Evolutionary conservation across 2,329 filamentous ascomycete species (phyloP).

Genomic region (Fusarium falciforme): DNA sequence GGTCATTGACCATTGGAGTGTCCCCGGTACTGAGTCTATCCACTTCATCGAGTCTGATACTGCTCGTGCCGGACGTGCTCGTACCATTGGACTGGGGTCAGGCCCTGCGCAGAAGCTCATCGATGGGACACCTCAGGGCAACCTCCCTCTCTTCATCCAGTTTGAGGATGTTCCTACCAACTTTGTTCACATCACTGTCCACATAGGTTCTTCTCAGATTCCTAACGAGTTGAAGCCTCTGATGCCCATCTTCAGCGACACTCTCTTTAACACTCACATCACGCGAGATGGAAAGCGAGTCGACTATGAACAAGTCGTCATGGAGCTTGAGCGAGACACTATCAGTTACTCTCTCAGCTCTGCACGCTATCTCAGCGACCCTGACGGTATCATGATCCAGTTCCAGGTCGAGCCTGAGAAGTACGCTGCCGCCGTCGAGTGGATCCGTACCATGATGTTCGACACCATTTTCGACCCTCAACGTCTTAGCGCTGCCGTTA

Average conservation of each 20-base stretch:
- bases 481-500: conserved; percentile 72
- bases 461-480: conserved; percentile 86
- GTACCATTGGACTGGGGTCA: conserved; percentile 72
- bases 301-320: conserved; percentile 92
- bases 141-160: conserved; percentile 90
- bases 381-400: conserved; percentile 82
- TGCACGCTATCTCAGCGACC: conserved; percentile 76
- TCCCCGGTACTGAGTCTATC: conserved; percentile 89
- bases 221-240: conserved; percentile 88
- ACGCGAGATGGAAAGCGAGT: conserved; percentile 79
- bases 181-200: conserved; percentile 87
- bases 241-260: conserved; percentile 85
- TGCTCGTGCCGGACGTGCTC: conserved; percentile 83
- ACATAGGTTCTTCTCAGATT: conserved; percentile 81
- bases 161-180: conserved; percentile 95
- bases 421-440: conserved; percentile 83
- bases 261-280: conserved; percentile 95
- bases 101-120: conserved; percentile 81
- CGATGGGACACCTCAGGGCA: conserved; percentile 70
- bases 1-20: conserved; percentile 82
- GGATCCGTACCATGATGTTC: conserved; percentile 88
- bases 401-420: conserved; percentile 91
- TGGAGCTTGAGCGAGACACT: conserved; percentile 90
- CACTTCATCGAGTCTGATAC: conserved; percentile 93
- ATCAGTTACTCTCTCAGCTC: conserved; percentile 82